Conservation (phyloP, 2,329 filamentous ascomycete genomes). For the Lasiodiplodia gonubiensis region DNA sequence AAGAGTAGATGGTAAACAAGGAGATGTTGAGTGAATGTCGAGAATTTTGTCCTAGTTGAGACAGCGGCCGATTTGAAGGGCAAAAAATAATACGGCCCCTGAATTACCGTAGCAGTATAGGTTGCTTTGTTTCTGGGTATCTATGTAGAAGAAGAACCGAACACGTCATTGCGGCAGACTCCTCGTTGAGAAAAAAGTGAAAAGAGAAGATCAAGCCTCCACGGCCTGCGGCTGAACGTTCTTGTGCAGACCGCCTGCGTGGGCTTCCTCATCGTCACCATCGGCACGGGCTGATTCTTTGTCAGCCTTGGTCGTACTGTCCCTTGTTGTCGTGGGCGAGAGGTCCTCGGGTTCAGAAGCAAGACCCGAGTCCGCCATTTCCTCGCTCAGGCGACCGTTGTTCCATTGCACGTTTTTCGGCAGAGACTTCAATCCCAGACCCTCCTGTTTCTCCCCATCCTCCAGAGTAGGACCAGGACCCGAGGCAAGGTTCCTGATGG, state of each 20-base stretch:
- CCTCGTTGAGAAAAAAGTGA: slow-evolving; percentile 12
- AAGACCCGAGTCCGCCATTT: slow-evolving; percentile 26
- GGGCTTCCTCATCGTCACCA: slow-evolving; percentile 13
- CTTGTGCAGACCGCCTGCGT: slow-evolving; percentile 1
- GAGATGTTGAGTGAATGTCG: slow-evolving; percentile 10
- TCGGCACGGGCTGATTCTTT: not conserved
- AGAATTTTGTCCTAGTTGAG: not conserved
- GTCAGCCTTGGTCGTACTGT: not conserved
- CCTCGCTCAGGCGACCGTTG: slow-evolving; percentile 7
- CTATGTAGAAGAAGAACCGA: slow-evolving; percentile 27
- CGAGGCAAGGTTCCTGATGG: slow-evolving; percentile 5
- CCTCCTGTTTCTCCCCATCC: slow-evolving; percentile 21
- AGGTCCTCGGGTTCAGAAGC: slow-evolving; percentile 22
- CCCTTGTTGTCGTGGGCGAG: slow-evolving; percentile 21
- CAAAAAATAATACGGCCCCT: slow-evolving; percentile 17
- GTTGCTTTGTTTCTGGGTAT: slow-evolving; percentile 27
- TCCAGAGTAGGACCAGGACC: slow-evolving; percentile 20
- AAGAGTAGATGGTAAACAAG: slow-evolving; percentile 1
- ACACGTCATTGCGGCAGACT: slow-evolving; percentile 15
- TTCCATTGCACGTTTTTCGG: slow-evolving; percentile 20
- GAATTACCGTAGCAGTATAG: slow-evolving; percentile 24
- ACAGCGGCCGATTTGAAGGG: slow-evolving; percentile 7
- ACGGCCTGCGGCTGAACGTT: slow-evolving; percentile 20
- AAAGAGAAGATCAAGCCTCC: slow-evolving; percentile 13
- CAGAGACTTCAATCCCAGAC: slow-evolving; percentile 15